A percentile compares a stretch with the other conserved stretches of the same genome.
Evolutionary conservation across 108 stramenopile genomes (phyloP).

Genomic region (Conticribra weissflogii): DNA sequence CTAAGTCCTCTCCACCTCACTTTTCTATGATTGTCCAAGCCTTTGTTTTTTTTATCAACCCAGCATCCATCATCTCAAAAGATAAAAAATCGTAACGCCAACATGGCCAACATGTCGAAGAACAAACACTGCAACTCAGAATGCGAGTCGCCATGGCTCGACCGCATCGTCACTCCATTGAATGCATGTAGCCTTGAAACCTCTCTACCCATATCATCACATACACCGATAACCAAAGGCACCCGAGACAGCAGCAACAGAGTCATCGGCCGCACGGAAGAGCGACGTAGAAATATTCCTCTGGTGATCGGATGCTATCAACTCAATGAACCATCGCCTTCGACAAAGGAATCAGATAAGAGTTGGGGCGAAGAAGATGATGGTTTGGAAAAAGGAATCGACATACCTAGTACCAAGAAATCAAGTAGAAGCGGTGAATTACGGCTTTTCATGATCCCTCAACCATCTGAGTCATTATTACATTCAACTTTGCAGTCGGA

Average conservation of each 20-base stretch:
- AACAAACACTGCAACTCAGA: not conserved
- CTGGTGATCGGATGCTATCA: slow-evolving; percentile 81
- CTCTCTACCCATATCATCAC: slow-evolving; percentile 10
- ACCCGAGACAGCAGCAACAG: not conserved
- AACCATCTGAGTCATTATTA: slow-evolving; percentile 4
- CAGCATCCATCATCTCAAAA: too few species aligned
- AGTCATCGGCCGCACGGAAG: not conserved
- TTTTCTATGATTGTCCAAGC: too few species aligned
- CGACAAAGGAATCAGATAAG: not conserved
- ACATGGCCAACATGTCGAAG: not conserved
- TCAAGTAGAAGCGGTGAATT: slow-evolving; percentile 46
- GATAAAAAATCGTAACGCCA: too few species aligned
- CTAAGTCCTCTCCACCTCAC: too few species aligned
- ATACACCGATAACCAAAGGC: too few species aligned
- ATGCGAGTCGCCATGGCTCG: slow-evolving; percentile 38
- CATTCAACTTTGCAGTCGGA: too few species aligned
- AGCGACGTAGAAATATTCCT: slow-evolving; percentile 6
- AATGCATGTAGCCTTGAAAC: slow-evolving; percentile 84
- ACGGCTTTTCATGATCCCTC: slow-evolving; percentile 37
- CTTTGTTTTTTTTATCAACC: too few species aligned
- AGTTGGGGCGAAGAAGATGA: slow-evolving; percentile 4
- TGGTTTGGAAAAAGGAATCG: not conserved
- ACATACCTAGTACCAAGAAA: not conserved
- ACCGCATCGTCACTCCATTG: slow-evolving; percentile 51
- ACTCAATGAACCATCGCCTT: slow-evolving; percentile 55